phyloP scores from a whole-genome alignment of 768 basidiomycete species.

The Suillus bovinus region DNA sequence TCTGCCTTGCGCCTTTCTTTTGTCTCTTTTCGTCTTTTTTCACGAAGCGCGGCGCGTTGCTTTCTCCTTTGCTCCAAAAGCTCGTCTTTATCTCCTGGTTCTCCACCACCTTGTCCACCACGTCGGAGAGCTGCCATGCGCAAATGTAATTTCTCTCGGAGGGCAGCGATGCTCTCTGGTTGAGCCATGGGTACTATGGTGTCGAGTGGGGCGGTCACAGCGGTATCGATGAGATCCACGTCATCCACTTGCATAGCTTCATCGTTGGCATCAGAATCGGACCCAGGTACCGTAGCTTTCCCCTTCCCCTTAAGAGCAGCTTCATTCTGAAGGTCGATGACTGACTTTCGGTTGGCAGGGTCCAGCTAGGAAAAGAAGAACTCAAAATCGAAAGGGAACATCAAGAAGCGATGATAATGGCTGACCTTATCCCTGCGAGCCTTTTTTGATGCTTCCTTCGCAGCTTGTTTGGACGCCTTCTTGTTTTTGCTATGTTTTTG shows the following conservation, averaged over 20 bases:
- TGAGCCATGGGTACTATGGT: constrained; percentile 62
- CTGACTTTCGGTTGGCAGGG: constrained; percentile 82
- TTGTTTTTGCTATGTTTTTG: constrained; percentile 88
- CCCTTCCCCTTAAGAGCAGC: constrained; percentile 49
- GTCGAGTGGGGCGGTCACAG: too few species aligned
- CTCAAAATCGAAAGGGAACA: background rate
- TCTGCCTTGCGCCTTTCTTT: constrained; percentile 77
- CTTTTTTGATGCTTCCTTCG: constrained; percentile 88
- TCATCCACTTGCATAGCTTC: constrained; percentile 35
- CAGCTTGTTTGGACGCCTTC: constrained; percentile 79
- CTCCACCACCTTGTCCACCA: constrained; percentile 36
- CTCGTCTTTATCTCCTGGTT: constrained; percentile 73
- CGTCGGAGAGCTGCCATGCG: constrained; percentile 71
- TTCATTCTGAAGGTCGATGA: constrained; percentile 73
- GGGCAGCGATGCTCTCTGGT: constrained; percentile 57
- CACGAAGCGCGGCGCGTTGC: constrained; percentile 80
- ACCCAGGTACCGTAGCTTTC: constrained; percentile 37
- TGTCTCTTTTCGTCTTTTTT: constrained; percentile 82
- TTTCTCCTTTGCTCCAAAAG: constrained; percentile 76
- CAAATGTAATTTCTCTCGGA: constrained; percentile 75
- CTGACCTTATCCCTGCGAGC: constrained; percentile 83
- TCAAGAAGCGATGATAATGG: background rate
- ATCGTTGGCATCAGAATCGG: constrained; percentile 33
- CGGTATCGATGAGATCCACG: constrained; percentile 29
- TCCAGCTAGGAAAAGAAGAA: constrained; percentile 65